Conservation (phyloP, 2,329 filamentous ascomycete genomes). For the Leptodontidium sp. region DNA sequence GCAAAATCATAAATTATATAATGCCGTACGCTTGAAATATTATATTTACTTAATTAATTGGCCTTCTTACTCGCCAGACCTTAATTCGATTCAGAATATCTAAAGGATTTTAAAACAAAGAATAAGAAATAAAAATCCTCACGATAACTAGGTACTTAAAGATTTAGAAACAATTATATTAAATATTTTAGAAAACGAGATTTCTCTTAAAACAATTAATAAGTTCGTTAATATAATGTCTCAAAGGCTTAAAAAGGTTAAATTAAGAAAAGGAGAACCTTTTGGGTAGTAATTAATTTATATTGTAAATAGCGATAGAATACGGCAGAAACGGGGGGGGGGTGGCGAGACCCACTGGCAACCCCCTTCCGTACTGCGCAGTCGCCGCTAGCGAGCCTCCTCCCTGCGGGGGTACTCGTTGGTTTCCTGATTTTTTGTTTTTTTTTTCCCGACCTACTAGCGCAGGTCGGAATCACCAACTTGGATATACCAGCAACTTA, state of each 20-base stretch:
- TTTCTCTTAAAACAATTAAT: conserved; percentile 30
- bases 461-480: no score
- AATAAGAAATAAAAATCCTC: conserved; percentile 29
- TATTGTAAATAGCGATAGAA: not conserved
- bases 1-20: conserved; percentile 24
- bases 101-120: conserved; percentile 30
- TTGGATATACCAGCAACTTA: no score
- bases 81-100: conserved; percentile 30
- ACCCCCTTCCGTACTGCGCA: not conserved
- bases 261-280: conserved; percentile 21
- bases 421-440: no score
- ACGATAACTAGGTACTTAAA: conserved; percentile 21
- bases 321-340: not conserved
- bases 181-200: conserved; percentile 35
- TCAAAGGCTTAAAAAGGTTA: conserved; percentile 28
- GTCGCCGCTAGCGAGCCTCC: no score
- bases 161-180: conserved; percentile 27
- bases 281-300: not conserved
- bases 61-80: conserved; percentile 26
- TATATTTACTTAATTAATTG: conserved; percentile 27
- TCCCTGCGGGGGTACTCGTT: no score
- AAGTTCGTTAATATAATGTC: conserved; percentile 28
- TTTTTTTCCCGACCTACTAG: no score
- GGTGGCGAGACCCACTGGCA: not conserved
- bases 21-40: conserved; percentile 24